Evolutionary conservation across 2,329 filamentous ascomycete species (phyloP), one percentile per base, ranked within the genome.

Genomic region (Akanthomyces lecanii): DNA sequence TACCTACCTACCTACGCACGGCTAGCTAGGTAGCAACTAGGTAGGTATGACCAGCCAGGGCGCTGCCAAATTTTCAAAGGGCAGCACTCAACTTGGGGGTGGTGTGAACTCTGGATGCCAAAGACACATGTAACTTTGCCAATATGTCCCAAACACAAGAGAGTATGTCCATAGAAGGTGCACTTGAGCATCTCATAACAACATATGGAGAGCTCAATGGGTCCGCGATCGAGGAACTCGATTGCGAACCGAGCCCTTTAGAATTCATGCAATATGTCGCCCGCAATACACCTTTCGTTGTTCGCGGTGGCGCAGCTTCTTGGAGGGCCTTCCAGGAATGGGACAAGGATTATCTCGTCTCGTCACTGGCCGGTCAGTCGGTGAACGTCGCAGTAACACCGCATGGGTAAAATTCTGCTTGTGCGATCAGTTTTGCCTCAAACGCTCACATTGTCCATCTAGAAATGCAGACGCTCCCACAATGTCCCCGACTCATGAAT

Each of bases 301-400:
- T 93, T 33, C 82, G 88, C 44, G 77, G 81, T 10, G 89, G 81
- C 3, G 89, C 89, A 1, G 71, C 70, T 0, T 74, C 80, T 42
- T 94, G 90, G 89, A 76, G 78, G 45, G 89, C 90, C 0, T 79
- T 79, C 3, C 78, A 75, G 62, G 78, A 75, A 57, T 95, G 91
- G 91, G 81, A 83, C 64, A 80, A 82, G 2, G 70, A 75, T 1
- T 89, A 87, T 69, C 77, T 95, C 4, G 78, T 78, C 36, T 67
- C 78, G 2, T 75, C 77, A 0, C 80, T 95, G 69, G 75, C 74
- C 6, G 80, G 80, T 4, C 79, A 84, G 60, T 74, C 74, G 1
- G 88, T 95, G 58, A 91, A 90, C 67, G 89, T 94, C 63, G 90
- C 90, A 25, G 82, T 92, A 40, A 95, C 91, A n/a, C 89, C 90